Base-by-base conservation (phyloP, 345 rosid species). In the Mercurialis annua region DNA sequence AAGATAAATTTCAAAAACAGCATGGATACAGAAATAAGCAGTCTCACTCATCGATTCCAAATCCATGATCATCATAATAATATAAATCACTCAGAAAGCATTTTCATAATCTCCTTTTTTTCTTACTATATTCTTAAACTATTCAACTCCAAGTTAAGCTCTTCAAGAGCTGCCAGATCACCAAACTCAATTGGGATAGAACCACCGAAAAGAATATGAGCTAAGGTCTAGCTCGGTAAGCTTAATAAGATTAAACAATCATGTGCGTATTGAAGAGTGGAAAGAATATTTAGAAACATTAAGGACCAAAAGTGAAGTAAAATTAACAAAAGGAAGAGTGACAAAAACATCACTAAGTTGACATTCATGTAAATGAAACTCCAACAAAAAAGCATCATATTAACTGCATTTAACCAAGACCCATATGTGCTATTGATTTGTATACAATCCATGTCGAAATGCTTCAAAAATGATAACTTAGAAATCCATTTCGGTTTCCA, bases 231-330 rank as follows among this genome's bases (percentile, higher is more conserved):
- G 81, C 59, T 79, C 55, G 62, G 71, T 66, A 26, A 85, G 85
- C 67, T 67, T 66, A 49, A 85, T 82, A 69, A 83, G 84, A 67
- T 80, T 79, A 69, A 77, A 87, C 20, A 83, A 46, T 86, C 86
- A 85, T 1, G 11, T 40, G 40, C 85, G 85, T 17, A 85, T 46
- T 0, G 69, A 46, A n/a, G 86, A 67, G 68, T 57, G 81, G 53
- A 85, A 79, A 59, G 79, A 77, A 71, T 78, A 81, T 64, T 76
- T 80, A 11, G 84, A 82, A 64, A 85, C 51, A 69, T 84, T 85
- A 74, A 87, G 86, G 69, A 83, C 78, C 62, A 64, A 71, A 54
- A 87, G 84, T 26, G 76, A 75, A n/a, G 81, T 83, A 51, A 87
- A 75, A 58, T 77, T 79, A 9, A 77, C 16, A 21, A 44, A 59